phyloP scores from a whole-genome alignment of 1,284 basidiomycete genomes.

The Trichosporon faecale region DNA sequence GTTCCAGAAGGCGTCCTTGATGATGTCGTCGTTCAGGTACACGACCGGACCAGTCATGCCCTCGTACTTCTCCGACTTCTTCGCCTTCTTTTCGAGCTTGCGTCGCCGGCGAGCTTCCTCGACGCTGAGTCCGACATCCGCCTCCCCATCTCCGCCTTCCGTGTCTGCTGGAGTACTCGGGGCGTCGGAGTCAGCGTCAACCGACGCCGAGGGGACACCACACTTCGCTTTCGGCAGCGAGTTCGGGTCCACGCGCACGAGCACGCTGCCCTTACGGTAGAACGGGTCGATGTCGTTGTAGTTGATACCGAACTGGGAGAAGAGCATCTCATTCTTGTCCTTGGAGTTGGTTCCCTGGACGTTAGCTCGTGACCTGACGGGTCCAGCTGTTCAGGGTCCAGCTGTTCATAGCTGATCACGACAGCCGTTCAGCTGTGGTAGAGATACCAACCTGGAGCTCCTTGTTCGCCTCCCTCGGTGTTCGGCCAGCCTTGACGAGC shows the following conservation, averaged over 20 bases:
- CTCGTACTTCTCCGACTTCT: conserved; percentile 45
- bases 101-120: conserved; percentile 25
- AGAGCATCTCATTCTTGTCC: conserved; percentile 88
- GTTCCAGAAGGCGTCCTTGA: conserved; percentile 75
- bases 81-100: conserved; percentile 42
- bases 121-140: not conserved
- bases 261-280: conserved; percentile 80
- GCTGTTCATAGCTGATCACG: too few relatives aligned
- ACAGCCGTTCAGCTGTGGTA: too few relatives aligned
- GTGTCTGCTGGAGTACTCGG: not conserved
- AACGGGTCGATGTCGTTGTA: conserved; percentile 74
- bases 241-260: conserved; percentile 59
- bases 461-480: conserved; percentile 76
- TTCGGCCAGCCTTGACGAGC: conserved; percentile 73
- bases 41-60: conserved; percentile 56
- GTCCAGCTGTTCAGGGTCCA: not conserved
- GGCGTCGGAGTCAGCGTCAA: not conserved
- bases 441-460: conserved; percentile 60
- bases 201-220: not conserved
- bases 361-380: conserved; percentile 50
- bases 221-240: conserved; percentile 7
- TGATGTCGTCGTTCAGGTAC: conserved; percentile 74
- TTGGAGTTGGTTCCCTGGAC: conserved; percentile 77
- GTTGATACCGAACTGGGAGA: conserved; percentile 75
- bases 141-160: not conserved